Conservation (phyloP, 1,284 basidiomycete species). For the Malassezia pachydermatis region DNA sequence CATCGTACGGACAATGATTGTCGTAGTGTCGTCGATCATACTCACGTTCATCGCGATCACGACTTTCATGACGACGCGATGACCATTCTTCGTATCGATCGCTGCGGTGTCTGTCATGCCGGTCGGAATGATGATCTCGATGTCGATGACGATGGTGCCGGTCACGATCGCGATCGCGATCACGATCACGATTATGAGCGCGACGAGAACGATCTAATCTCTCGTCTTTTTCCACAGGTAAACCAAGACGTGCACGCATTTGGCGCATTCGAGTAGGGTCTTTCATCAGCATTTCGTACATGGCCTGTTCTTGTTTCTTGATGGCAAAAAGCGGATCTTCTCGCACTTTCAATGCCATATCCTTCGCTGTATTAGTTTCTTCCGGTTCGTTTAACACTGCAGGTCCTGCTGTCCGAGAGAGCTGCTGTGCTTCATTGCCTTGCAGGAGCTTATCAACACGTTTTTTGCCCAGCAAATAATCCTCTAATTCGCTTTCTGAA, state of each 20-base stretch:
- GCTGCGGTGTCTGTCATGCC: not conserved
- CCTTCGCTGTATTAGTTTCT: conserved; percentile 61
- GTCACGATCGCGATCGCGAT: not conserved
- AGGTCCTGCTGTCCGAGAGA: conserved; percentile 13
- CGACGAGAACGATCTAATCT: not conserved
- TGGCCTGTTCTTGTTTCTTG: conserved; percentile 92
- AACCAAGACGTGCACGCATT: conserved; percentile 59
- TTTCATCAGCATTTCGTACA: conserved; percentile 75
- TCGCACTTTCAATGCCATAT: conserved; percentile 82
- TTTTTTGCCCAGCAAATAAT: conserved; percentile 96
- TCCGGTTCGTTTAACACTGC: conserved; percentile 28
- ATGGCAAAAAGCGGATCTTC: conserved; percentile 92
- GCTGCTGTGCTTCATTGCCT: conserved; percentile 64
- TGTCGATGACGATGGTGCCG: conserved; percentile 31
- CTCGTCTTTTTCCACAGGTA: conserved; percentile 51
- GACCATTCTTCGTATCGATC: not conserved
- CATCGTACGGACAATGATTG: conserved; percentile 10
- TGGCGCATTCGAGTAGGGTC: conserved; percentile 71
- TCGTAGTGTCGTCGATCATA: conserved; percentile 19
- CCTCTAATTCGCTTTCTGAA: conserved; percentile 74
- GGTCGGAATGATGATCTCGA: not conserved
- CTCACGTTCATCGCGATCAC: conserved; percentile 2
- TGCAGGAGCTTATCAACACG: conserved; percentile 88
- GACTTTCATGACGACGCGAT: not conserved
- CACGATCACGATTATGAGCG: not conserved